Evolutionary conservation across 768 basidiomycete genomes (phyloP).

Genomic region (Trametes meyenii): DNA sequence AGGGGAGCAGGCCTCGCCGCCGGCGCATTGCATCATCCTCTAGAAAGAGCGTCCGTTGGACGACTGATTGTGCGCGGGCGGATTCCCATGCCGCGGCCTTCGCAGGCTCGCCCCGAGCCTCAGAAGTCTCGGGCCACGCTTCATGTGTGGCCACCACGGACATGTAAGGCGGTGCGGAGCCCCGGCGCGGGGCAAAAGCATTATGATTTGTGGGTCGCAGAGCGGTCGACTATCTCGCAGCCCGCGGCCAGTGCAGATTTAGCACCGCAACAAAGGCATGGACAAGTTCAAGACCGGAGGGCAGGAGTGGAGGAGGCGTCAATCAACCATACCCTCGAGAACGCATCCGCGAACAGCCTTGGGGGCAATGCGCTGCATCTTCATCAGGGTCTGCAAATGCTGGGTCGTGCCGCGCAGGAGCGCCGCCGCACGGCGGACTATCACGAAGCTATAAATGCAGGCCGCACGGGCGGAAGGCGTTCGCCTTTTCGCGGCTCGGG

Average conservation of each 20-base stretch:
- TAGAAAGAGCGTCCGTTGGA: neutral
- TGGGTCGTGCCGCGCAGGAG: conserved; percentile 1
- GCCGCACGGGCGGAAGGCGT: conserved; percentile 1
- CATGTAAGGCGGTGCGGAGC: neutral
- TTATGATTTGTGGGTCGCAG: no score
- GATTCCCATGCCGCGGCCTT: conserved; percentile 16
- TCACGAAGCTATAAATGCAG: neutral
- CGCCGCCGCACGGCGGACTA: conserved; percentile 1
- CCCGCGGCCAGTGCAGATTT: no score
- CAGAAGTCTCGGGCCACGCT: neutral
- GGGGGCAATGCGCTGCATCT: neutral
- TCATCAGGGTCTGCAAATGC: neutral
- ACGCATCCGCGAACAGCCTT: neutral
- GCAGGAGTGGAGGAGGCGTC: conserved; percentile 1
- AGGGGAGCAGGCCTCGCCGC: neutral
- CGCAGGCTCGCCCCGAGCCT: conserved; percentile 5
- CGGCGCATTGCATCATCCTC: conserved; percentile 1
- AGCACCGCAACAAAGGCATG: neutral
- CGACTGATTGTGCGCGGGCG: conserved; percentile 2
- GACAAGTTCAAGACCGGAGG: neutral
- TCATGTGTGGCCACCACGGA: neutral
- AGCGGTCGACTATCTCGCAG: no score
- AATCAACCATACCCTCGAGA: conserved; percentile 9
- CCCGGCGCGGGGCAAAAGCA: no score
- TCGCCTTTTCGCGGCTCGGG: conserved; percentile 15